Evolutionary conservation across 352 stramenopile species (phyloP), one percentile per base, ranked within the genome.

Genomic region (Phytopythium aichiense): DNA sequence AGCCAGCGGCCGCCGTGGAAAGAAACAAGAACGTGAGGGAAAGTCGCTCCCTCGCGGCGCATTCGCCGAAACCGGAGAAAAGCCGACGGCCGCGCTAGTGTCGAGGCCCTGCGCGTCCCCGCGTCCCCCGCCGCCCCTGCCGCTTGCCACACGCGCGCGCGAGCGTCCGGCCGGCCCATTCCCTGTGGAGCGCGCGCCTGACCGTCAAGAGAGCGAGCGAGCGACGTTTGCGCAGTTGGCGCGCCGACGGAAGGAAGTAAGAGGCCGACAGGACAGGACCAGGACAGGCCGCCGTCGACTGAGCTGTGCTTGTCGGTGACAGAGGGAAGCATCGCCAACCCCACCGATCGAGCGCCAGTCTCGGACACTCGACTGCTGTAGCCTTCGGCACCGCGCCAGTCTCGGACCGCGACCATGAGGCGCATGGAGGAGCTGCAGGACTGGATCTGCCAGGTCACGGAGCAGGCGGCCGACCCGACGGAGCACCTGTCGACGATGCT

Each of bases 401-500:
- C 22, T 6, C 23, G 12, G 25, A 13, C 37, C 31, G 69, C 33
- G 56, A 81, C 70, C 56, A 79, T 91, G 72, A 81, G 76, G 33
- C 85, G 85, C 69, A 81, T 81, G 28, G 85, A 94, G 67, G 85
- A 94, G 65, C 65, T 94, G 30, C 81, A 92, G 69, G 85, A 89
- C 35, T 94, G 85, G 85, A 86, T 94, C 73, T 89, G 77, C 60
- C 83, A 83, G 68, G 77, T 92, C 55, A 94, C 83, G 25, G 79
- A 85, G 60, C 73, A 90, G 65, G 51, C 71, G 42, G 83, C 82
- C 52, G 81, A 88, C 49, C 73, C 79, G 71, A 72, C 80, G 37
- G 84, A 93, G 66, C 84, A 96, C 71, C 68, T 96, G 28, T 91
- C 81, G 38, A 73, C 87, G 20, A 78, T 92, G 71, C 72, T 96